Percentiles rank a stretch among this genome's conserved stretches.
phyloP scores from a whole-genome alignment of 768 basidiomycete species.

The Podaxis sp. region DNA sequence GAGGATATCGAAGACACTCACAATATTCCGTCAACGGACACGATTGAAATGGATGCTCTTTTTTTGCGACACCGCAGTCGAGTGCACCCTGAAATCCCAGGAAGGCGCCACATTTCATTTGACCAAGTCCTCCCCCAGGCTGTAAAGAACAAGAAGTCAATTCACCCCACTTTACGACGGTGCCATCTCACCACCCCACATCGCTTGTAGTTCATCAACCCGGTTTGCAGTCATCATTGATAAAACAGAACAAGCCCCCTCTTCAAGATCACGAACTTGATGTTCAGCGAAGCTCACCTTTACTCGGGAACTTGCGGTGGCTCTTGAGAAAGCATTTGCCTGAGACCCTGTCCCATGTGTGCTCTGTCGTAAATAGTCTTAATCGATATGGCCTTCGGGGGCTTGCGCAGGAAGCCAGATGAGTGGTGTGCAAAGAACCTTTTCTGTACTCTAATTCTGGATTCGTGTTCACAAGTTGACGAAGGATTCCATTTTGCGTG shows the following conservation, averaged over 20 bases:
- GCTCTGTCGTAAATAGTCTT: slow-evolving; percentile 5
- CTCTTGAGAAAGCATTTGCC: background rate
- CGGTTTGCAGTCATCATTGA: background rate
- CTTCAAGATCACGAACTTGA: slow-evolving; percentile 3
- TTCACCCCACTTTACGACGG: background rate
- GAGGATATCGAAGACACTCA: background rate
- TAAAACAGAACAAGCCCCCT: background rate
- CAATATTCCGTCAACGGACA: slow-evolving; percentile 15
- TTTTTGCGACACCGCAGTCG: background rate
- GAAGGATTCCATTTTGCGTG: slow-evolving; percentile 7
- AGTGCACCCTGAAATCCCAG: no score
- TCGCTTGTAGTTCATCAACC: background rate
- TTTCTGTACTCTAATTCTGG: background rate
- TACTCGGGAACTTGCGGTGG: slow-evolving; percentile 11
- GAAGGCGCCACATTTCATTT: no score
- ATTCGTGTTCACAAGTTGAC: background rate
- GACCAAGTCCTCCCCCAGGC: no score
- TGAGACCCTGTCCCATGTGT: background rate
- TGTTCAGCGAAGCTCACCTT: background rate
- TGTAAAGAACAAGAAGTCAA: background rate
- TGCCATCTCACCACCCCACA: background rate
- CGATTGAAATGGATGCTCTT: background rate
- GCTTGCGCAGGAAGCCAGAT: background rate
- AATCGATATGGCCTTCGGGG: background rate
- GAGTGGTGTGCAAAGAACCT: background rate